phyloP scores from a whole-genome alignment of 164 flowering plant species.

The Amborella trichopoda region DNA sequence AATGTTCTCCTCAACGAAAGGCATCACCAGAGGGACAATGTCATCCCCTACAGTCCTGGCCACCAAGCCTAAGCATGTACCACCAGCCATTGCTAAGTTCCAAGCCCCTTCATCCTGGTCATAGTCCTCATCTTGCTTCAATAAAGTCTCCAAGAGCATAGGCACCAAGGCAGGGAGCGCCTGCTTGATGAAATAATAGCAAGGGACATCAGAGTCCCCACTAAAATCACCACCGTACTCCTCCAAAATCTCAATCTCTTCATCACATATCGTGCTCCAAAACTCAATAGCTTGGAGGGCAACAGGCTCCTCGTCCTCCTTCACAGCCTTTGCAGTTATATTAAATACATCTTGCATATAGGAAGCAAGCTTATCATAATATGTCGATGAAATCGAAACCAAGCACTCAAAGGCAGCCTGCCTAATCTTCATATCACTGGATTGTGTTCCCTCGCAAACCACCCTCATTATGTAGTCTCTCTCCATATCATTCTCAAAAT shows the following conservation, averaged over 20 bases:
- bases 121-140: constrained; percentile 61
- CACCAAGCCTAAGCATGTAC: constrained; percentile 55
- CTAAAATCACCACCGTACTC: constrained; percentile 44
- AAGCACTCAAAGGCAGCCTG: constrained; percentile 65
- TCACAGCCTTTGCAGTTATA: constrained; percentile 51
- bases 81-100: constrained; percentile 70
- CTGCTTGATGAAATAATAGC: constrained; percentile 53
- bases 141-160: constrained; percentile 41
- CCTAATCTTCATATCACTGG: constrained; percentile 36
- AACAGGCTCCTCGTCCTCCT: constrained; percentile 55
- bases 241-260: constrained; percentile 51
- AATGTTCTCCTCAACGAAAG: constrained; percentile 50
- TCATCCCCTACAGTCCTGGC: constrained; percentile 60
- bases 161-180: constrained; percentile 55
- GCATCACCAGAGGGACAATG: constrained; percentile 50
- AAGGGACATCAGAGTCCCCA: constrained; percentile 44
- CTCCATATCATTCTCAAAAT: constrained; percentile 56
- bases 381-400: constrained; percentile 48
- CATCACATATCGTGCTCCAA: constrained; percentile 60
- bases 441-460: constrained; percentile 54
- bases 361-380: constrained; percentile 42
- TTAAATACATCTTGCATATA: constrained; percentile 46
- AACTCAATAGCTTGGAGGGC: constrained; percentile 62
- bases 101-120: constrained; percentile 63
- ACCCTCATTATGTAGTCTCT: constrained; percentile 58